Evolutionary conservation across 768 basidiomycete species (phyloP), one percentile per base, ranked within the genome.

Genomic region (Tricholoma bakamatsutake): DNA sequence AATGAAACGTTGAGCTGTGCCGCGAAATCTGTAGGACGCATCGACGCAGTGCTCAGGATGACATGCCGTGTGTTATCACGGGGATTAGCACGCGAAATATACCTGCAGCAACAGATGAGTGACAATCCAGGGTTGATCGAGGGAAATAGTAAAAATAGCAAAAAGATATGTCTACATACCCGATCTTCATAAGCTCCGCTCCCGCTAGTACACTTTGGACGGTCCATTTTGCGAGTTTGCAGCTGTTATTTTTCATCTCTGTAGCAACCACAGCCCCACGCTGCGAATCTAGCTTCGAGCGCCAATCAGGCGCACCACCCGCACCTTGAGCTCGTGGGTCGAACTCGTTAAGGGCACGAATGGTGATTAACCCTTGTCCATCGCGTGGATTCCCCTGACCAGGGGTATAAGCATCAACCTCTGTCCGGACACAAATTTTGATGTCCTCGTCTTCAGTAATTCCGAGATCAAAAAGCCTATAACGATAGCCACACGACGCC

Each of bases 181-280:
- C 96, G 67, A 98, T 93, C 76, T 98, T 99, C 86, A 98, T 88
- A 58, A 87, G 74, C 50, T 98, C 97, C 18, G 94, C 96, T 43
- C 97, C 97, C 43, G 97, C 93, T 34, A 99, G 77, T 37, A 98
- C 80, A 66, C 90, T 90, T 76, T 98, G 94, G 15, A 98, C 91
- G 0, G 96, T 87, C 94, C 96, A 99, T 65, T 96, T 89, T 17
- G 95, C 94, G 28, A 99, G 81, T 71, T 99, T 99, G 75, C 88
- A 94, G 63, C 88, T 91, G 75, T 99, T 99, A 73, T 99, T 99
- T 78, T 98, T 99, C 97, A 98, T 98, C 78, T 99, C 97, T 24
- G 93, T 95, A 34, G 97, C 93, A 57, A 98, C 94, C 42, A 99
- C 96, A 2, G 97, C 97, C 59, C 97, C 97, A 45, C 94, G 84